Base-by-base conservation (phyloP, 352 stramenopile genomes). In the Phytophthora melonis region DNA sequence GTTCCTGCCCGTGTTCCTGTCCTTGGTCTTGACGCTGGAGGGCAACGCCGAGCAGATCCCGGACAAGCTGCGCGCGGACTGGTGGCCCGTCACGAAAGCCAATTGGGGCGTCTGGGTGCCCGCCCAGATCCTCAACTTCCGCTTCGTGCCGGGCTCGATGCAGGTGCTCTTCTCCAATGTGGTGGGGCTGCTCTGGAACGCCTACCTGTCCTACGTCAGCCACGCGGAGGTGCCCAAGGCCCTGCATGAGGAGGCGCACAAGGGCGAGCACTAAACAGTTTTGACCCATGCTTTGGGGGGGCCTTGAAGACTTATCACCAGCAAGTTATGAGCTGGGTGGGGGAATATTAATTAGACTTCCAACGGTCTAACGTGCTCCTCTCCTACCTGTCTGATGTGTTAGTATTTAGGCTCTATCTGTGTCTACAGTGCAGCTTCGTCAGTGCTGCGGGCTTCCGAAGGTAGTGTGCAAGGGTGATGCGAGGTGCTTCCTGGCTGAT, bases 151-250 rank as follows among this genome's bases (percentile, higher is more conserved):
- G 1, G 83, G 78, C 5, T 81, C 79, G 14, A 86, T 96, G 45
- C 89, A 94, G 67, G 89, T 96, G 72, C 85, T 96, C 13, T 96
- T 96, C 62, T 80, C 89, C 61, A 96, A 96, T 70, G 80, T 93
- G 54, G 60, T 96, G 23, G 89, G 89, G 19, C 77, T 96, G 49
- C 79, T 93, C 52, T 96, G 89, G 89, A 96, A 96, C 80, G 78
- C 83, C 50, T 96, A 96, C 65, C 69, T 96, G 34, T 95, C 89
- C 53, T 92, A 86, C 59, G 78, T 93, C 57, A 93, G 89, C 70
- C 88, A 95, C 74, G 58, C 72, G 36, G 36, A 74, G 18, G 49
- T 79, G 41, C 27, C 58, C 6, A 75, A 77, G 47, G 14, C 25
- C 14, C 52, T 72, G 72, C 19, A 2, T 3, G 41, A 7, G 21